Conservation (phyloP, 257 asterid species). For the Solanum sejunctum region DNA sequence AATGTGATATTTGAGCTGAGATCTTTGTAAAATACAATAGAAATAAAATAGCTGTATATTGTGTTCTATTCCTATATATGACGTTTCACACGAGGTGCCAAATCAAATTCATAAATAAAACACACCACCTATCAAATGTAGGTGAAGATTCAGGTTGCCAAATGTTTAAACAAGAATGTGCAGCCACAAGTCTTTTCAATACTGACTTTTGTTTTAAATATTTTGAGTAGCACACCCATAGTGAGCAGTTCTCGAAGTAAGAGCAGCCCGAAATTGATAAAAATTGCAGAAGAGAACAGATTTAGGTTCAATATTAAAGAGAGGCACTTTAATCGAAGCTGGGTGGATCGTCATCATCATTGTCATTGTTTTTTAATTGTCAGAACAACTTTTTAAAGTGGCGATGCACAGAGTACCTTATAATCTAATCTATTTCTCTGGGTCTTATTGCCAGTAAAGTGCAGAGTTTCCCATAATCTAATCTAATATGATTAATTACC, state of each 20-base stretch:
- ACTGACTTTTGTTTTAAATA: background rate
- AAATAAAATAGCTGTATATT: no score
- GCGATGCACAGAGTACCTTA: background rate
- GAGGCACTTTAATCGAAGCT: background rate
- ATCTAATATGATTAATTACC: background rate
- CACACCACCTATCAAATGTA: background rate
- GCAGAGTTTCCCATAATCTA: background rate
- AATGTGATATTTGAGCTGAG: no score
- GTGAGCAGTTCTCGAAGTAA: background rate
- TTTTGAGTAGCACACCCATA: background rate
- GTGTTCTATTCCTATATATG: no score
- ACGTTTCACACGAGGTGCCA: no score
- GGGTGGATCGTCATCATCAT: background rate
- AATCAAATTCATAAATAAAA: no score
- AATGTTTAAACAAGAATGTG: background rate
- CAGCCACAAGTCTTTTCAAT: background rate
- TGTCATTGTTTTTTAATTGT: background rate
- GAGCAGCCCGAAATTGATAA: background rate
- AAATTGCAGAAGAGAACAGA: background rate
- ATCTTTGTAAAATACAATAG: no score
- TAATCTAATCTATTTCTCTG: background rate
- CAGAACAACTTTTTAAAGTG: background rate
- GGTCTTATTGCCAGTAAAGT: background rate
- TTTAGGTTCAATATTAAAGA: background rate
- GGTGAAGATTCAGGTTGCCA: background rate